phyloP scores from a whole-genome alignment of 1,284 basidiomycete species.

The Apiotrichum sp. region DNA sequence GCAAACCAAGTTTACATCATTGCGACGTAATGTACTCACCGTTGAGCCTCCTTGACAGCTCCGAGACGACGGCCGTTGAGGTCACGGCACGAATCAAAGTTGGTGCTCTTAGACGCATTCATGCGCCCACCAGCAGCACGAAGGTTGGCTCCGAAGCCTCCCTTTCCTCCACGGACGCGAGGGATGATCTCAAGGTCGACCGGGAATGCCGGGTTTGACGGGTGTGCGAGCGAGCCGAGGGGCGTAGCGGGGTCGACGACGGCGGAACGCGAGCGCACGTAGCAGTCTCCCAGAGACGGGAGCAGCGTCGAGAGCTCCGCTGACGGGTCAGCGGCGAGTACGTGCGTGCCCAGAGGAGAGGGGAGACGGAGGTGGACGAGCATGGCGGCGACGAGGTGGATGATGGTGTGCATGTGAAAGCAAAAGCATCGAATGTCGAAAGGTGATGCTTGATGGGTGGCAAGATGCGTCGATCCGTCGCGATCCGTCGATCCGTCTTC shows the following conservation, averaged over 20 bases:
- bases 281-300: slow-evolving; percentile 8
- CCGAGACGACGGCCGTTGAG: slow-evolving; percentile 82
- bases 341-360: slow-evolving; percentile 24
- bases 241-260: slow-evolving; percentile 18
- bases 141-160: slow-evolving; percentile 93
- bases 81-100: slow-evolving; percentile 93
- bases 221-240: slow-evolving; percentile 17
- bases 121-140: slow-evolving; percentile 95
- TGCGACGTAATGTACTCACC: slow-evolving; percentile 50
- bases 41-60: slow-evolving; percentile 93
- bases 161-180: slow-evolving; percentile 80
- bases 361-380: slow-evolving; percentile 39
- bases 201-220: slow-evolving; percentile 15
- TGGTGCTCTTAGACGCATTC: slow-evolving; percentile 89
- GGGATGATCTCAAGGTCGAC: slow-evolving; percentile 42
- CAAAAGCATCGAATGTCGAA: no score
- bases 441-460: no score
- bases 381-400: slow-evolving; percentile 5
- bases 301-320: slow-evolving; percentile 17
- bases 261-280: slow-evolving; percentile 32
- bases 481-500: no score
- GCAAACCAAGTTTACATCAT: background rate
- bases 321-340: slow-evolving; percentile 19
- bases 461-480: no score
- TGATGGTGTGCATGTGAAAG: background rate